Percentiles rank a stretch among this genome's conserved stretches.
Conservation (phyloP, 2,329 filamentous ascomycete species). For the Aspergillus jensenii region DNA sequence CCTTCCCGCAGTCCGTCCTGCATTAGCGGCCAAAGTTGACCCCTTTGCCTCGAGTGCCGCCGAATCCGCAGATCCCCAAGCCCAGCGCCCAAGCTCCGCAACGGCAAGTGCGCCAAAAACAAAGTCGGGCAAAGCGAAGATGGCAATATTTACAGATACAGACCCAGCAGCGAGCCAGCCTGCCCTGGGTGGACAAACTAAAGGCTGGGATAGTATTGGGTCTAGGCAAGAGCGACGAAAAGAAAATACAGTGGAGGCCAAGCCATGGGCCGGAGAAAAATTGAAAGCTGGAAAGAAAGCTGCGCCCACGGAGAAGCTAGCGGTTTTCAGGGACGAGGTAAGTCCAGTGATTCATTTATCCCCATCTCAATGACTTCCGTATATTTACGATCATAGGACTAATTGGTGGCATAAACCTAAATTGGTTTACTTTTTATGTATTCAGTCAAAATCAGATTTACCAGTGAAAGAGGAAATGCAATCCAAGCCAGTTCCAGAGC, state of each 20-base stretch:
- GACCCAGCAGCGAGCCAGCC: slow-evolving; percentile 60
- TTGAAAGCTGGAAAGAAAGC: slow-evolving; percentile 84
- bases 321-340: slow-evolving; percentile 95
- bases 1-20: slow-evolving; percentile 77
- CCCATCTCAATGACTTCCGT: slow-evolving; percentile 48
- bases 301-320: slow-evolving; percentile 74
- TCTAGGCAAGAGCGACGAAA: slow-evolving; percentile 86
- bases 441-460: slow-evolving; percentile 48
- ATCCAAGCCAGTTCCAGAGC: slow-evolving; percentile 64
- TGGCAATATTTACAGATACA: slow-evolving; percentile 86
- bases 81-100: slow-evolving; percentile 53
- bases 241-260: slow-evolving; percentile 83
- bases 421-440: slow-evolving; percentile 51
- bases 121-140: slow-evolving; percentile 73
- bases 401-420: slow-evolving; percentile 62
- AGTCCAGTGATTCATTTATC: slow-evolving; percentile 50
- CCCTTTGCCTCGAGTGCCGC: slow-evolving; percentile 65
- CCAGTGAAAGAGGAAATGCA: slow-evolving; percentile 37
- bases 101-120: slow-evolving; percentile 51
- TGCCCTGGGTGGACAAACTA: slow-evolving; percentile 55
- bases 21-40: slow-evolving; percentile 80
- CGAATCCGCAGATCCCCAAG: slow-evolving; percentile 65
- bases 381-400: slow-evolving; percentile 96
- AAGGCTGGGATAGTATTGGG: slow-evolving; percentile 90
- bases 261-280: slow-evolving; percentile 89